These are phyloP conservation scores for Neoarthrinium moseri DNA, from an alignment of 2,329 filamentous ascomycete genomes.

Conservation along the genomic window DNA sequence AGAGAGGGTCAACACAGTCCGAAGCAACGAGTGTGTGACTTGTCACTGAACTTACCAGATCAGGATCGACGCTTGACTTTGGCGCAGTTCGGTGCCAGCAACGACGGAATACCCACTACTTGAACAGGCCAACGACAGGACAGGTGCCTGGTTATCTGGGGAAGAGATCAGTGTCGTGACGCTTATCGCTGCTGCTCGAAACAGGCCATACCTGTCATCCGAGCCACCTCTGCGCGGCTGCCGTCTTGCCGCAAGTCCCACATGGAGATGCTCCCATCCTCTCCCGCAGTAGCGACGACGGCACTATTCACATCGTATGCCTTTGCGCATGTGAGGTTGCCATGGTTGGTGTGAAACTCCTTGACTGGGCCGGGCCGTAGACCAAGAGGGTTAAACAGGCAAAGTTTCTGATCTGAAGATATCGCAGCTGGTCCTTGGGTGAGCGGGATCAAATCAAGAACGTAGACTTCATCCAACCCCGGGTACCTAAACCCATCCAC, in stretches of 20 bases:
- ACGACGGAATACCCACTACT: conserved; percentile 59
- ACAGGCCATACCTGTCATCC: conserved; percentile 41
- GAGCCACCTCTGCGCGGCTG: conserved; percentile 37
- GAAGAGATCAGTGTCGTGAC: background rate
- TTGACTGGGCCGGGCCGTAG: conserved; percentile 51
- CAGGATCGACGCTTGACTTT: conserved; percentile 59
- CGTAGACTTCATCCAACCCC: conserved; percentile 46
- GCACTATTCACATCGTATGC: conserved; percentile 50
- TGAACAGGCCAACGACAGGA: conserved; percentile 66
- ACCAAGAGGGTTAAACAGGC: conserved; percentile 59
- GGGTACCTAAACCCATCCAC: conserved; percentile 38
- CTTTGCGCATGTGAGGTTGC: conserved; percentile 63
- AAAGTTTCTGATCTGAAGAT: conserved; percentile 69
- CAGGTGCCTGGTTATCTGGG: conserved; percentile 44
- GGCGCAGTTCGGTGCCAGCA: conserved; percentile 70
- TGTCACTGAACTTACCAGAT: conserved; percentile 50
- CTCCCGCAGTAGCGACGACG: conserved; percentile 67
- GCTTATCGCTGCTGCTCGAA: background rate
- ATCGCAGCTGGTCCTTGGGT: conserved; percentile 57
- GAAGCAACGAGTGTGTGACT: background rate
- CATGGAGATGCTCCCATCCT: conserved; percentile 65
- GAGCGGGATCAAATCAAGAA: conserved; percentile 56
- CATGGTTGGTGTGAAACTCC: conserved; percentile 51
- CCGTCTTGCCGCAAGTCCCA: conserved; percentile 61
- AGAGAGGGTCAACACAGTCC: conserved; percentile 4